phyloP scores from a whole-genome alignment of 306 rosid species.

The Oemleria cerasiformis region DNA sequence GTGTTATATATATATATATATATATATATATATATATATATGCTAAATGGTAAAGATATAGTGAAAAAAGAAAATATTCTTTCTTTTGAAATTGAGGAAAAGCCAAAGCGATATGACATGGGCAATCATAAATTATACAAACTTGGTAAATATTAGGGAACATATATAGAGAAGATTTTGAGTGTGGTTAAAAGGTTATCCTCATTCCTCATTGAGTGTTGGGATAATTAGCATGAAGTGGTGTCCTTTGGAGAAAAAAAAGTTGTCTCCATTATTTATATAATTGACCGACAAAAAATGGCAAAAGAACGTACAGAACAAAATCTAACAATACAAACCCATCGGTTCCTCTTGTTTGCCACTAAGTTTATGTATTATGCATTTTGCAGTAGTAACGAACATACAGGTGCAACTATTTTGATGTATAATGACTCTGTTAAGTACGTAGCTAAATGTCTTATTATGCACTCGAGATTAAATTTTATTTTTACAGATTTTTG shows the following conservation, averaged over 20 bases:
- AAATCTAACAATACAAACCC: neutral
- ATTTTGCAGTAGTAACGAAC: neutral
- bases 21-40: too few relatives aligned
- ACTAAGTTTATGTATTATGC: neutral
- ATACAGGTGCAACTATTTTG: neutral
- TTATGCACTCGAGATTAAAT: neutral
- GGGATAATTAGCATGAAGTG: neutral
- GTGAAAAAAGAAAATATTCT: neutral
- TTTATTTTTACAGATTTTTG: constrained; percentile 54
- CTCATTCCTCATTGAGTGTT: neutral
- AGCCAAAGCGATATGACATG: neutral
- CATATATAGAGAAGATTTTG: too few relatives aligned
- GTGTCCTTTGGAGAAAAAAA: neutral
- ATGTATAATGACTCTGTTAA: neutral
- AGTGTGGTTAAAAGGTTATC: neutral
- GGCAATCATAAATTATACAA: neutral
- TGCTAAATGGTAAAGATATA: too few relatives aligned
- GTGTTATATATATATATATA: too few relatives aligned
- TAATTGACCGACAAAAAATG: neutral
- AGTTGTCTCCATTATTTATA: neutral
- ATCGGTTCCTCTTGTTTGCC: constrained; percentile 15
- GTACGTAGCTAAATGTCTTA: neutral
- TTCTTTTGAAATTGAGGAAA: constrained; percentile 19
- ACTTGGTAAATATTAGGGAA: constrained; percentile 1
- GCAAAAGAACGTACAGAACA: neutral